Percentiles rank a stretch among this genome's conserved stretches.
These are phyloP conservation scores for Sporothrix brasiliensis DNA, from an alignment of 2,329 filamentous ascomycete genomes.

Conservation along the genomic window DNA sequence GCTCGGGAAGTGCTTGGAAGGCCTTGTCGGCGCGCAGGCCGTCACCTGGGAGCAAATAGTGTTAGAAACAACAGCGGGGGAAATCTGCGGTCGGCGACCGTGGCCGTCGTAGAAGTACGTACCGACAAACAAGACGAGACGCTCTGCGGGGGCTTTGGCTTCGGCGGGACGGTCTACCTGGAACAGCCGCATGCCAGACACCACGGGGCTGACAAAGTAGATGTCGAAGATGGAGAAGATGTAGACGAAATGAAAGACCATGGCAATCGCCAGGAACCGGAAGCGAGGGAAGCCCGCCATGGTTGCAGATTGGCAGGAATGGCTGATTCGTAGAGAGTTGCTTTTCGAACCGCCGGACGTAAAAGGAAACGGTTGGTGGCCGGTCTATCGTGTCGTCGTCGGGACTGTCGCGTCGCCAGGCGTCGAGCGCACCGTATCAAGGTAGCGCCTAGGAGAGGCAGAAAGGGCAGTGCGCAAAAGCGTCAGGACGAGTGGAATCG, in stretches of 20 bases:
- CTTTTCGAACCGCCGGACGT: background rate
- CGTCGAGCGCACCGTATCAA: background rate
- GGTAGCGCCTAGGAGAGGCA: background rate
- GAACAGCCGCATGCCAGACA: constrained; percentile 89
- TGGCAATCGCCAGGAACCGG: constrained; percentile 83
- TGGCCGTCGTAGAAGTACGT: constrained; percentile 35
- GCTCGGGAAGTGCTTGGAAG: constrained; percentile 90
- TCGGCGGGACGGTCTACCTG: constrained; percentile 63
- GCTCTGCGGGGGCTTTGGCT: constrained; percentile 76
- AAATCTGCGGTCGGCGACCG: background rate
- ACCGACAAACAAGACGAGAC: constrained; percentile 93
- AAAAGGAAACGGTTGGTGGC: background rate
- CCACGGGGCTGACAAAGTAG: constrained; percentile 97
- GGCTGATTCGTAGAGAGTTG: background rate
- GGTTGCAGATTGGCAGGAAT: background rate
- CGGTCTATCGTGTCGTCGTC: background rate
- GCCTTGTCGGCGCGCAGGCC: constrained; percentile 96
- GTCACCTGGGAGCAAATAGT: constrained; percentile 61
- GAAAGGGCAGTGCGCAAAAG: background rate
- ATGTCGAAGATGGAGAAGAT: constrained; percentile 97
- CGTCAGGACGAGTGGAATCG: background rate
- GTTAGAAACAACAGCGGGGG: background rate
- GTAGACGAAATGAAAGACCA: constrained; percentile 92
- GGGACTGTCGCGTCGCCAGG: background rate
- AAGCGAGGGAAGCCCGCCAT: constrained; percentile 67